Evolutionary conservation across 2,329 filamentous ascomycete genomes (phyloP), one percentile per base, ranked within the genome.

Genomic region (Ophiosphaerella herpotricha): DNA sequence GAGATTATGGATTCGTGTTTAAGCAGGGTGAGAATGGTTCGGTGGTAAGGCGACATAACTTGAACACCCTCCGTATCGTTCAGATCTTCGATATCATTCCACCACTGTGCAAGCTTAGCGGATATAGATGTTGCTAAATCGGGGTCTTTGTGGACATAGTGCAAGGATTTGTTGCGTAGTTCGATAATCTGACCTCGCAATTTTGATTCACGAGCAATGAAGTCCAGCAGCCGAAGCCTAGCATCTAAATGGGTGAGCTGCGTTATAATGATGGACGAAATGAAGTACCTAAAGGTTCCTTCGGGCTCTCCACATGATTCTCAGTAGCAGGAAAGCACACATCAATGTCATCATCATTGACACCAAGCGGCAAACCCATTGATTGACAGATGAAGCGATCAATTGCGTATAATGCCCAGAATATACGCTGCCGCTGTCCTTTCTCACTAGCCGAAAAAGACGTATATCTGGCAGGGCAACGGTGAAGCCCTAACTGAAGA

Each of bases 401-500:
- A 0, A 83, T 65, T 13, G 74, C 78, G 41, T 84, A 85, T 0
- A 84, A 75, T 1, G 79, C 79, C 81, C 82, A 85, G 52, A 84
- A 84, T 0, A 85, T 67, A 0, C 82, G 75, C 12, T 79, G 76
- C 1, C 82, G 75, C 29, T 81, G 74, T 2, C 77, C 73, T 2
- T 72, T 74, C 36, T 84, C 80, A 8, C 75, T 66, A 1, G 63
- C 48, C 0, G 71, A 76, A 55, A 85, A 83, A 38, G 79, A 78
- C 0, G 77, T 70, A 48, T 78, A 84, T 0, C 82, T 75, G 5
- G 74, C 72, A 1, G 82, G 81, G 46, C 82, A 85, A 2, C 82
- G 77, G 65, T 85, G 82, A n/a, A 85, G 74, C 0, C 82, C 82
- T 2, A 84, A 67, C 39, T 85, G 82, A 38, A 81, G 82, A 1